Conservation (phyloP, 257 asterid genomes). For the Asclepias syriaca region DNA sequence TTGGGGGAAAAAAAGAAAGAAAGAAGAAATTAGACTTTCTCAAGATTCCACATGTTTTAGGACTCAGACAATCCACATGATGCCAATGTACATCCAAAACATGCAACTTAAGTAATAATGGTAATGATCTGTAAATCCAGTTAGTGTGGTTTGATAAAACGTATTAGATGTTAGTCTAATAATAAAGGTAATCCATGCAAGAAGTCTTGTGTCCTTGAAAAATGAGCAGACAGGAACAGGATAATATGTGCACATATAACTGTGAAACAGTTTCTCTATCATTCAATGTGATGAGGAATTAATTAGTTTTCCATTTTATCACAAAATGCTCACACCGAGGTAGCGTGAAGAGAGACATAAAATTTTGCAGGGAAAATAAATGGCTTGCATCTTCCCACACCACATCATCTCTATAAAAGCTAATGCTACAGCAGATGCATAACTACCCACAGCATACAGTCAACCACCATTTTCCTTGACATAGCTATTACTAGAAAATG, state of each 20-base stretch:
- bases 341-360: conserved; percentile 7
- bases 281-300: neutral
- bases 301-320: conserved; percentile 25
- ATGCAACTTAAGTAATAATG: neutral
- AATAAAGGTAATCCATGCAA: neutral
- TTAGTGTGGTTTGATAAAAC: neutral
- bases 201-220: conserved; percentile 6
- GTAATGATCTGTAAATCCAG: neutral
- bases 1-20: no score
- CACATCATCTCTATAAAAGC: conserved; percentile 30
- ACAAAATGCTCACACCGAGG: conserved; percentile 56
- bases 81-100: neutral
- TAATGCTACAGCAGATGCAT: neutral
- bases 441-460: conserved; percentile 22
- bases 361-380: conserved; percentile 22
- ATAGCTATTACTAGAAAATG: conserved; percentile 24
- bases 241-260: conserved; percentile 6
- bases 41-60: neutral
- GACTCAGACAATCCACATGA: neutral
- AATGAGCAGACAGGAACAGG: conserved; percentile 10
- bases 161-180: neutral
- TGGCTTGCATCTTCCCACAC: conserved; percentile 11
- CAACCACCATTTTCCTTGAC: conserved; percentile 2
- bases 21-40: no score
- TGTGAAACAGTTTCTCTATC: neutral